These are phyloP conservation scores for Cucurbita pepo DNA, from an alignment of 306 rosid species.

Conservation along the genomic window DNA sequence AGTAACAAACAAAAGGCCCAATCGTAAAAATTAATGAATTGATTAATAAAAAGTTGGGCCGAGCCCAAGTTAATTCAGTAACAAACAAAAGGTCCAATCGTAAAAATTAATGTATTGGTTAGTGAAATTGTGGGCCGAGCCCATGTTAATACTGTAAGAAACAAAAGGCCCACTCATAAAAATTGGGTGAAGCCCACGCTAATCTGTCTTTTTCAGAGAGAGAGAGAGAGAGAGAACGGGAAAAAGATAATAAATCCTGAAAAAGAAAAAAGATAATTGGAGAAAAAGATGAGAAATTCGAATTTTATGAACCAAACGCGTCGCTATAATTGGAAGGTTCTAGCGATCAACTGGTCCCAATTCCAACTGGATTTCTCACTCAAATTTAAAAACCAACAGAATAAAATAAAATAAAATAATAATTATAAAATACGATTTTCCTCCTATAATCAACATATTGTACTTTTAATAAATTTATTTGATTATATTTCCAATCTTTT, in stretches of 20 bases:
- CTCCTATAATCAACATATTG: too few relatives aligned
- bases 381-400: neutral
- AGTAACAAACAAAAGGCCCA: too few relatives aligned
- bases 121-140: neutral
- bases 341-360: neutral
- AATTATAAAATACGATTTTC: too few relatives aligned
- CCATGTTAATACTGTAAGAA: neutral
- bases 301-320: slow-evolving; percentile 29
- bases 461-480: too few relatives aligned
- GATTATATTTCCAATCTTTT: too few relatives aligned
- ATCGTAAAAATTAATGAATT: too few relatives aligned
- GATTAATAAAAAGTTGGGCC: neutral
- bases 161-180: neutral
- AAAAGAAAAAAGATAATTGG: neutral
- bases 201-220: neutral
- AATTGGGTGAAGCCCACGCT: neutral
- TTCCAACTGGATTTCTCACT: neutral
- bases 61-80: neutral
- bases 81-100: neutral
- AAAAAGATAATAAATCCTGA: neutral
- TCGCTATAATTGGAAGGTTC: slow-evolving; percentile 17
- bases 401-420: too few relatives aligned
- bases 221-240: neutral
- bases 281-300: neutral
- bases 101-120: too few relatives aligned